Evolutionary conservation across 208 protist genomes (phyloP).

Genomic region (Trypanosoma lewisi): DNA sequence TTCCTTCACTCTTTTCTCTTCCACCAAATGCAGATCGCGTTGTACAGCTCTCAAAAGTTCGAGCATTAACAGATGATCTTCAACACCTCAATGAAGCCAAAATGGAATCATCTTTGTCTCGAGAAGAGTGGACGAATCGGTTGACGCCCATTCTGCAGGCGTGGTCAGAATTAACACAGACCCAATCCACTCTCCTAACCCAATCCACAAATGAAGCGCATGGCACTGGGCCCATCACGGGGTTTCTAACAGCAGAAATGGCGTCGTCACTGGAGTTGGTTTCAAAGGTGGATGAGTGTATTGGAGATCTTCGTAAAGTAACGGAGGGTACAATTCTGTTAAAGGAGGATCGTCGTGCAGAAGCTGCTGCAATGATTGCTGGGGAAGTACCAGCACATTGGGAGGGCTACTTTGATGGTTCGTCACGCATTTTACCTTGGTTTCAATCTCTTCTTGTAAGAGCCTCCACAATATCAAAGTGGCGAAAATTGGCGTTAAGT

Average conservation of each 20-base stretch:
- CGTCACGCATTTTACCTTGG: constrained; percentile 77
- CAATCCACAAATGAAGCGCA: constrained; percentile 21
- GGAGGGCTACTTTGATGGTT: constrained; percentile 87
- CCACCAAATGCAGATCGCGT: constrained; percentile 94
- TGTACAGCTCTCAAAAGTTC: constrained; percentile 80
- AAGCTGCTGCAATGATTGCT: constrained; percentile 78
- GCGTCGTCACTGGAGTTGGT: constrained; percentile 69
- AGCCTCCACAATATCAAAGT: constrained; percentile 73
- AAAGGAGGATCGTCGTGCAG: constrained; percentile 63
- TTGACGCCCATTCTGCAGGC: constrained; percentile 84
- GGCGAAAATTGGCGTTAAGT: constrained; percentile 44
- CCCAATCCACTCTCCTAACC: constrained; percentile 61
- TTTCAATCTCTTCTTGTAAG: constrained; percentile 83
- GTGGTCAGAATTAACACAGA: constrained; percentile 76
- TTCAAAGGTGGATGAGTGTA: constrained; percentile 63
- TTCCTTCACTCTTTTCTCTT: constrained; percentile 91
- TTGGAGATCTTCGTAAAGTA: constrained; percentile 83
- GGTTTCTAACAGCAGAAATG: constrained; percentile 90
- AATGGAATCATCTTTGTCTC: constrained; percentile 63
- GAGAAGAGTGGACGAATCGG: constrained; percentile 81
- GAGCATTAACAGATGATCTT: constrained; percentile 73
- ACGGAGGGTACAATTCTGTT: constrained; percentile 89
- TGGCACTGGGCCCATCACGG: constrained; percentile 63
- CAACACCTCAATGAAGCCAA: constrained; percentile 77
- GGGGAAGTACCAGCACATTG: constrained; percentile 87